Evolutionary conservation across 208 protist genomes (phyloP).

Genomic region (Acanthamoeba sp.): DNA sequence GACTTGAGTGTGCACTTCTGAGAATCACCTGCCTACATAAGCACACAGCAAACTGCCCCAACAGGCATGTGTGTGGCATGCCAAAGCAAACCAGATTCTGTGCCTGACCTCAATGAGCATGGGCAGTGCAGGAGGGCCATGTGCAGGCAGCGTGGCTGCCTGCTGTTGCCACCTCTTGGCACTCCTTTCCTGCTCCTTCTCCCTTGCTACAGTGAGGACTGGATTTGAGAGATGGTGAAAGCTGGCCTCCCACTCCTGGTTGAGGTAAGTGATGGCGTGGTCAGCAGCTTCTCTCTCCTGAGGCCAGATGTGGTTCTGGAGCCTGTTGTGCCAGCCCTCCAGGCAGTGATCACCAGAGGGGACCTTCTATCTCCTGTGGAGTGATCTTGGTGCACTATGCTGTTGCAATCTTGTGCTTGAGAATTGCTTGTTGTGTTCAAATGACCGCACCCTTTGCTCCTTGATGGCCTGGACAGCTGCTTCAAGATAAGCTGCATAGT

Average conservation of each 20-base stretch:
- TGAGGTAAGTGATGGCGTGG: background rate
- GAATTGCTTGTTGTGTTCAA: too few relatives aligned
- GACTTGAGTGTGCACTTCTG: background rate
- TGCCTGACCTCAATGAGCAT: background rate
- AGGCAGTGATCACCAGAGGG: background rate
- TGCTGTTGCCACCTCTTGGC: background rate
- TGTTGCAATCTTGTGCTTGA: too few relatives aligned
- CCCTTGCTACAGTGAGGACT: background rate
- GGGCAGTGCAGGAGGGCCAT: background rate
- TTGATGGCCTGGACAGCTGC: too few relatives aligned
- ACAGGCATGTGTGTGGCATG: background rate
- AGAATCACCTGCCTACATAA: too few relatives aligned
- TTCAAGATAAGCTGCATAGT: too few relatives aligned
- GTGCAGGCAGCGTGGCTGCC: background rate
- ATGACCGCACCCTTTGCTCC: too few relatives aligned
- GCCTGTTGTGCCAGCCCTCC: background rate
- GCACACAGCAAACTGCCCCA: too few relatives aligned
- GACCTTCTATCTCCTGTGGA: too few relatives aligned
- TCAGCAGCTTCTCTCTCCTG: background rate
- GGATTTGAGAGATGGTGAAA: background rate
- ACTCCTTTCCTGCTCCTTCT: background rate
- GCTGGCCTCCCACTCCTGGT: background rate
- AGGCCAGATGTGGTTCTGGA: background rate
- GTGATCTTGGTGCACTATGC: too few relatives aligned
- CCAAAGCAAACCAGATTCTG: background rate